phyloP scores from a whole-genome alignment of 2,329 filamentous ascomycete genomes.

The Alternaria burnsii region DNA sequence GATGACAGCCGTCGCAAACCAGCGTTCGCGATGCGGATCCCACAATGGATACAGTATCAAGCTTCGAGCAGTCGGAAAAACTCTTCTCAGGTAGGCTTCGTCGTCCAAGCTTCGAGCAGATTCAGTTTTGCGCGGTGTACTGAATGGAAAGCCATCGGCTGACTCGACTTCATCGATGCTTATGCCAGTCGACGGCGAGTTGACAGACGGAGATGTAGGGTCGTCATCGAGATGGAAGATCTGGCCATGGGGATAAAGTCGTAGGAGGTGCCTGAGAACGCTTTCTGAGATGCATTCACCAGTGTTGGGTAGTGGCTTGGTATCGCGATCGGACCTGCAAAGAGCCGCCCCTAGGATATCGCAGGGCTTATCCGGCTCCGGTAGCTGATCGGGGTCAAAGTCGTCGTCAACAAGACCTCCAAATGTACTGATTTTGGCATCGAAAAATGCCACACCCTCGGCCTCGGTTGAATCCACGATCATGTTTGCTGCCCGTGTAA shows the following conservation, averaged over 20 bases:
- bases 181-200: constrained; percentile 24
- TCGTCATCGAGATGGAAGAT: constrained; percentile 52
- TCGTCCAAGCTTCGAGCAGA: constrained; percentile 45
- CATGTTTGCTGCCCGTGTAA: constrained; percentile 49
- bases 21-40: constrained; percentile 51
- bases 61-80: constrained; percentile 49
- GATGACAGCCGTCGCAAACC: constrained; percentile 50
- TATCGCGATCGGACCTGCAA: constrained; percentile 26
- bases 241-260: constrained; percentile 47
- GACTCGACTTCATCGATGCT: constrained; percentile 26
- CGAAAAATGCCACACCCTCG: constrained; percentile 50
- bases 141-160: constrained; percentile 34
- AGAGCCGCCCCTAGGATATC: constrained; percentile 40
- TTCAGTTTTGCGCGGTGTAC: constrained; percentile 38
- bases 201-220: constrained; percentile 19
- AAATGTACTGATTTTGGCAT: constrained; percentile 50
- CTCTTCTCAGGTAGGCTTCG: constrained; percentile 41
- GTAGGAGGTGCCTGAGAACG: constrained; percentile 44
- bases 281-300: constrained; percentile 43
- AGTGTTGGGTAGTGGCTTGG: constrained; percentile 15
- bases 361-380: constrained; percentile 47
- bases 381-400: constrained; percentile 39
- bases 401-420: constrained; percentile 50
- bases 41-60: constrained; percentile 52
- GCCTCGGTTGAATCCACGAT: constrained; percentile 51